Evolutionary conservation across 331 rosid genomes (phyloP).

Genomic region (Pyrus hybrid): DNA sequence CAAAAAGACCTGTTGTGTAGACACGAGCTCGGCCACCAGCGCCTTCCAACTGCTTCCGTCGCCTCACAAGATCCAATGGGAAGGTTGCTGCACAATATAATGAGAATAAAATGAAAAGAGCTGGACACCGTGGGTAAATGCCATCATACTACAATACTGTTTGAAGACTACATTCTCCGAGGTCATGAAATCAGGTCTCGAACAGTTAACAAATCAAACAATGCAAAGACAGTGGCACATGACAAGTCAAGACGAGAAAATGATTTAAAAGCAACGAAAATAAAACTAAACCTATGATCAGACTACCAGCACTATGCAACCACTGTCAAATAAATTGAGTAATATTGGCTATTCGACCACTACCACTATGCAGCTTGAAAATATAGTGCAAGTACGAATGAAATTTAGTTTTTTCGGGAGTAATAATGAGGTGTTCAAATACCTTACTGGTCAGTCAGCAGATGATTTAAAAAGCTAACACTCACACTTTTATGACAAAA

Average conservation of each 20-base stretch:
- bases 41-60: conserved; percentile 95
- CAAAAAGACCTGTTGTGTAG: conserved; percentile 65
- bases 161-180: conserved; percentile 1
- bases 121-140: neutral
- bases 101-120: conserved; percentile 23
- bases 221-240: neutral
- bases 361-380: neutral
- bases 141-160: neutral
- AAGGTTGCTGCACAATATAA: conserved; percentile 72
- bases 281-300: neutral
- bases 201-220: neutral
- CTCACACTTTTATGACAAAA: neutral
- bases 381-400: neutral
- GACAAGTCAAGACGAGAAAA: neutral
- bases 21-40: conserved; percentile 91
- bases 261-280: neutral
- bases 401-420: neutral
- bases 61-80: conserved; percentile 94
- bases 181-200: neutral
- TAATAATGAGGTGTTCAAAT: neutral
- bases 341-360: neutral
- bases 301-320: neutral
- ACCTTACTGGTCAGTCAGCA: neutral
- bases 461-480: neutral
- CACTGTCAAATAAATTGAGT: neutral